Conservation (phyloP, 768 basidiomycete genomes). For the Kondoa malvinella region DNA sequence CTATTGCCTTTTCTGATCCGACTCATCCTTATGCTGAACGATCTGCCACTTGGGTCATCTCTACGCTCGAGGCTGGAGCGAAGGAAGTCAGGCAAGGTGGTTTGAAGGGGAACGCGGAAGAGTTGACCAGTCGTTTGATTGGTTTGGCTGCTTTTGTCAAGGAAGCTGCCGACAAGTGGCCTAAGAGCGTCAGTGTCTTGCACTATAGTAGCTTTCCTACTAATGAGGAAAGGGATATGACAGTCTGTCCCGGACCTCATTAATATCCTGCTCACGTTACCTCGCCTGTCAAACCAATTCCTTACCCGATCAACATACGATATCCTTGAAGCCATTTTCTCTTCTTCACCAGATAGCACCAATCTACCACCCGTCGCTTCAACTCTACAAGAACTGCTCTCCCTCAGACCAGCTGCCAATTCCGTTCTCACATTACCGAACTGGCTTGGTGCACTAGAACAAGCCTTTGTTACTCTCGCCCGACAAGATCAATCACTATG, state of each 20-base stretch:
- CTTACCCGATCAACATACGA: slow-evolving; percentile 75
- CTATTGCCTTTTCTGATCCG: slow-evolving; percentile 62
- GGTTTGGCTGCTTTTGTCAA: slow-evolving; percentile 41
- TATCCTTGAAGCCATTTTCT: slow-evolving; percentile 64
- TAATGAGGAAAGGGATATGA: background rate
- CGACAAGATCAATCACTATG: slow-evolving; percentile 15
- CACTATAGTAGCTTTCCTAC: background rate
- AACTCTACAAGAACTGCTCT: slow-evolving; percentile 51
- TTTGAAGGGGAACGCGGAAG: slow-evolving; percentile 38
- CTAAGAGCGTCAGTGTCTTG: slow-evolving; percentile 44
- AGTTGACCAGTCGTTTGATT: slow-evolving; percentile 56
- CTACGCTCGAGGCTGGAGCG: slow-evolving; percentile 49
- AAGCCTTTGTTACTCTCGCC: slow-evolving; percentile 51
- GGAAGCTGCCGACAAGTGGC: slow-evolving; percentile 38
- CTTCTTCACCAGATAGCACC: slow-evolving; percentile 27
- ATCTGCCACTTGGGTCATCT: slow-evolving; percentile 61
- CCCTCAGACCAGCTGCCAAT: slow-evolving; percentile 45
- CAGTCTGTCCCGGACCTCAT: slow-evolving; percentile 60
- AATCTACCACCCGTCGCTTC: slow-evolving; percentile 33
- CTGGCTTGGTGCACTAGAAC: slow-evolving; percentile 63
- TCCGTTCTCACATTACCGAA: slow-evolving; percentile 42
- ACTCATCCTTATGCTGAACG: slow-evolving; percentile 69
- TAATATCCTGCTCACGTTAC: slow-evolving; percentile 55
- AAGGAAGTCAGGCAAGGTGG: slow-evolving; percentile 46
- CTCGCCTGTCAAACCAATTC: slow-evolving; percentile 73